Evolutionary conservation across 2,329 filamentous ascomycete species (phyloP).

Genomic region (Anthostomella pinea): DNA sequence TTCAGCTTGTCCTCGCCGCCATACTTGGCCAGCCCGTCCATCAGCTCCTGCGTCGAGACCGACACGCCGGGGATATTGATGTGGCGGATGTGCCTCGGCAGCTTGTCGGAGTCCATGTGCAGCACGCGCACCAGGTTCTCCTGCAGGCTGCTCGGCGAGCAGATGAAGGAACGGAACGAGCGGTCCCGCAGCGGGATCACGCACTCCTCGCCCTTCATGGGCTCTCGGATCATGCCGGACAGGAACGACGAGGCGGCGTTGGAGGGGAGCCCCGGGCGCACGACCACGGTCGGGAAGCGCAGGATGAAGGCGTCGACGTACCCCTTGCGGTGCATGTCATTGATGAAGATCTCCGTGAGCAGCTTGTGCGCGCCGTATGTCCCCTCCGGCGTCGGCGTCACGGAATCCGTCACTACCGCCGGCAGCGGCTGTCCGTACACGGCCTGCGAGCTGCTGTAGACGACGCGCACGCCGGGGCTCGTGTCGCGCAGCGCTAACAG

Average conservation of each 20-base stretch:
- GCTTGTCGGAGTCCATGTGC: conserved; percentile 35
- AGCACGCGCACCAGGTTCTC: conserved; percentile 51
- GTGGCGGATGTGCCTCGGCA: conserved; percentile 47
- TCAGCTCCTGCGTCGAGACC: conserved; percentile 57
- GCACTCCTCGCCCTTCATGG: conserved; percentile 52
- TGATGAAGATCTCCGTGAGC: conserved; percentile 59
- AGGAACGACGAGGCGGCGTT: conserved; percentile 62
- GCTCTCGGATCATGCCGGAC: conserved; percentile 63
- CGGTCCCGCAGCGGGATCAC: conserved; percentile 51
- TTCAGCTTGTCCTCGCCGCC: conserved; percentile 52
- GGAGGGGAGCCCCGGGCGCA: conserved; percentile 58
- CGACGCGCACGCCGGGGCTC: conserved; percentile 53
- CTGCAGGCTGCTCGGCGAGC: conserved; percentile 50
- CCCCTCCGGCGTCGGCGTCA: conserved; percentile 56
- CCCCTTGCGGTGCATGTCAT: conserved; percentile 59
- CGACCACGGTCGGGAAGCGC: conserved; percentile 60
- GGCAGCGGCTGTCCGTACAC: conserved; percentile 60
- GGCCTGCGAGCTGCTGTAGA: conserved; percentile 61
- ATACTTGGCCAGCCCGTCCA: too few species aligned
- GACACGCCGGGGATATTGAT: conserved; percentile 58
- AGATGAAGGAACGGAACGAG: conserved; percentile 51
- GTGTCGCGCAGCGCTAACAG: conserved; percentile 46
- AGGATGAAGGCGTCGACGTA: conserved; percentile 56
- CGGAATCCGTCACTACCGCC: conserved; percentile 46
- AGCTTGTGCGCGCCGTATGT: conserved; percentile 64